phyloP scores from a whole-genome alignment of 805 yeast genomes.

The Kodamaea laetipori region DNA sequence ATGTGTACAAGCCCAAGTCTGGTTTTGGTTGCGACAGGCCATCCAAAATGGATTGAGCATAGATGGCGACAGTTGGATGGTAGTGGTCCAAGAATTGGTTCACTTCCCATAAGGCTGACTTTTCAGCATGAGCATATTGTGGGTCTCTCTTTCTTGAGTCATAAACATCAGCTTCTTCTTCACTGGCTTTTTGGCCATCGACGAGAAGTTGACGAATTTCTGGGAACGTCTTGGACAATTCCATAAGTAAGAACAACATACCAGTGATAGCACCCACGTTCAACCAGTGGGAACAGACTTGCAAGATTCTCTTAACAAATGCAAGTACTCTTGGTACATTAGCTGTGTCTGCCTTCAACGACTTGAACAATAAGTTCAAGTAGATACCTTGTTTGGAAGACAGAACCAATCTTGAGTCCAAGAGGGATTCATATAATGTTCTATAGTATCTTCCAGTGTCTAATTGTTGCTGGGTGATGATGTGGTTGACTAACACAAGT shows the following conservation, averaged over 20 bases:
- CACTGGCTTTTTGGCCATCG: slow-evolving; percentile 40
- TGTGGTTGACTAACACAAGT: slow-evolving; percentile 78
- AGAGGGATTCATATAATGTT: slow-evolving; percentile 84
- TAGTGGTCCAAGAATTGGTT: slow-evolving; percentile 72
- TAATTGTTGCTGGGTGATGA: slow-evolving; percentile 60
- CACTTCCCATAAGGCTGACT: slow-evolving; percentile 85
- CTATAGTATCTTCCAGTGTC: slow-evolving; percentile 73
- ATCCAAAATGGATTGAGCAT: slow-evolving; percentile 65
- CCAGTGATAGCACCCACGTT: slow-evolving; percentile 88
- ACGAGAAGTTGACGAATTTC: slow-evolving; percentile 64
- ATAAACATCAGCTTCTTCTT: slow-evolving; percentile 42
- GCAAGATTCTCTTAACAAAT: slow-evolving; percentile 86
- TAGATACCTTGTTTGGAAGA: slow-evolving; percentile 94
- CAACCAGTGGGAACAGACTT: slow-evolving; percentile 81
- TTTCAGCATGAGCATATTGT: slow-evolving; percentile 80
- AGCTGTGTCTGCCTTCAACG: slow-evolving; percentile 67
- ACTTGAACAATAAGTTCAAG: slow-evolving; percentile 79
- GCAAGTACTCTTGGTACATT: slow-evolving; percentile 72
- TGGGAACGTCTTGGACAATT: slow-evolving; percentile 65
- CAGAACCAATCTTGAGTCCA: slow-evolving; percentile 79
- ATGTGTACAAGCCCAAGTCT: slow-evolving; percentile 83
- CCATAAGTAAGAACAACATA: slow-evolving; percentile 70
- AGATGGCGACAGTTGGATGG: slow-evolving; percentile 88
- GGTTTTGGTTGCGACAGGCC: slow-evolving; percentile 65
- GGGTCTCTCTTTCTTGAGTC: slow-evolving; percentile 94